These are phyloP conservation scores for Desmodesmus armatus DNA, from an alignment of 139 green algal species.

Conservation along the genomic window DNA sequence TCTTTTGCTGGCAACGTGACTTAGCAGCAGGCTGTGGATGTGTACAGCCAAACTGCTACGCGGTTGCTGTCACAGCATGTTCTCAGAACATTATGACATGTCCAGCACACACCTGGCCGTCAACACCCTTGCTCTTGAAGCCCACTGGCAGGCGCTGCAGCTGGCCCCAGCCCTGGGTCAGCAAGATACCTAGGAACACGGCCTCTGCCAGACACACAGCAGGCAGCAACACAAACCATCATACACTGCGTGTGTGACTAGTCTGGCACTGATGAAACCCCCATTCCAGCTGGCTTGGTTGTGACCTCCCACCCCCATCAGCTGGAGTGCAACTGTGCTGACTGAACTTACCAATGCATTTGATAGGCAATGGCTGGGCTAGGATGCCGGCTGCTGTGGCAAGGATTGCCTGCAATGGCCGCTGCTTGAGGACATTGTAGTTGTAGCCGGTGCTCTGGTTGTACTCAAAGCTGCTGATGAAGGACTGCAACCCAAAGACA, in stretches of 20 bases:
- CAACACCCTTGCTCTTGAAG: slow-evolving; percentile 66
- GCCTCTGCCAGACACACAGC: not conserved
- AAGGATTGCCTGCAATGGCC: slow-evolving; percentile 64
- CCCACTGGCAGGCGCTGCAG: slow-evolving; percentile 65
- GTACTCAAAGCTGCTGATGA: slow-evolving; percentile 70
- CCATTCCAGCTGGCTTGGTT: not conserved
- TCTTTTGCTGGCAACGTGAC: no score
- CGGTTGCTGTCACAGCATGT: no score
- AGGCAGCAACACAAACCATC: not conserved
- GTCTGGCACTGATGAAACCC: no score
- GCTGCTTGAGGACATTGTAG: slow-evolving; percentile 69
- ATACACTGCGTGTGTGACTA: not conserved
- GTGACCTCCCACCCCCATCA: slow-evolving; percentile 3
- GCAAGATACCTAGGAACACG: slow-evolving; percentile 47
- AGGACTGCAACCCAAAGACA: no score
- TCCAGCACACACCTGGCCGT: slow-evolving; percentile 61
- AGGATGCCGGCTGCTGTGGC: slow-evolving; percentile 60
- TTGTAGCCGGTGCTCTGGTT: slow-evolving; percentile 67
- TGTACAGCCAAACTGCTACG: no score
- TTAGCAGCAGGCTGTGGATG: no score
- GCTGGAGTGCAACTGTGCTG: not conserved
- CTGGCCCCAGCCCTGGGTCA: slow-evolving; percentile 65
- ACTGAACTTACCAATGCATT: slow-evolving; percentile 56
- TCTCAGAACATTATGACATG: no score
- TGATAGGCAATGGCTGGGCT: slow-evolving; percentile 67